Evolutionary conservation across 768 basidiomycete genomes (phyloP).

Genomic region (Dioszegia hungarica): DNA sequence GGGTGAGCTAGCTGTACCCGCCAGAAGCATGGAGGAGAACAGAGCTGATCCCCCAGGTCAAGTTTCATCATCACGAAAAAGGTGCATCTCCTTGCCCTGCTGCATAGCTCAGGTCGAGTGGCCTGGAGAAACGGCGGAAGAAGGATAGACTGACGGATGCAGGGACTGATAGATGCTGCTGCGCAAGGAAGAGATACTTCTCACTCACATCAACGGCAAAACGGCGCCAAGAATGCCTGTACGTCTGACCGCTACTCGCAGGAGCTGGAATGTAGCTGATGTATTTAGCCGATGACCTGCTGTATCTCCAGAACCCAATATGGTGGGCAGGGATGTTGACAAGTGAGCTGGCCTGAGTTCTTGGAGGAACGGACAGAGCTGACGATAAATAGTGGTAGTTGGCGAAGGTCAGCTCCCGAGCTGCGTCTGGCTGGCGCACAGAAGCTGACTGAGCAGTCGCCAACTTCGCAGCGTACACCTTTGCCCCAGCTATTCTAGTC

Average conservation of each 20-base stretch:
- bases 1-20: constrained; percentile 48
- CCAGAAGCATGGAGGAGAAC: background rate
- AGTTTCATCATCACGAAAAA: constrained; percentile 99
- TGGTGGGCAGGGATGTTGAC: constrained; percentile 98
- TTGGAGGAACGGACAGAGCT: constrained; percentile 7
- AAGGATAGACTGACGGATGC: too few relatives aligned
- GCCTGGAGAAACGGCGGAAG: too few relatives aligned
- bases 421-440: background rate
- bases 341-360: constrained; percentile 56
- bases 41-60: constrained; percentile 52
- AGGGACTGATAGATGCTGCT: constrained; percentile 83
- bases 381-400: constrained; percentile 64
- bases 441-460: constrained; percentile 45
- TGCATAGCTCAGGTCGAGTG: background rate
- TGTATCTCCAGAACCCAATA: constrained; percentile 83
- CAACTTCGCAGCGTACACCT: constrained; percentile 91
- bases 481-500: constrained; percentile 96
- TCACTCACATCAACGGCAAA: constrained; percentile 38
- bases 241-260: background rate
- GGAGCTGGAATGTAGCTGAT: constrained; percentile 43
- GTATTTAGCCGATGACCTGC: constrained; percentile 69
- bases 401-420: constrained; percentile 67
- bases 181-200: constrained; percentile 53
- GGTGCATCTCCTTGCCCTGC: constrained; percentile 53
- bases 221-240: constrained; percentile 3